Base-by-base conservation (phyloP, 202 grass and related monocot species). In the Schoenoplectus tabernaemontani region DNA sequence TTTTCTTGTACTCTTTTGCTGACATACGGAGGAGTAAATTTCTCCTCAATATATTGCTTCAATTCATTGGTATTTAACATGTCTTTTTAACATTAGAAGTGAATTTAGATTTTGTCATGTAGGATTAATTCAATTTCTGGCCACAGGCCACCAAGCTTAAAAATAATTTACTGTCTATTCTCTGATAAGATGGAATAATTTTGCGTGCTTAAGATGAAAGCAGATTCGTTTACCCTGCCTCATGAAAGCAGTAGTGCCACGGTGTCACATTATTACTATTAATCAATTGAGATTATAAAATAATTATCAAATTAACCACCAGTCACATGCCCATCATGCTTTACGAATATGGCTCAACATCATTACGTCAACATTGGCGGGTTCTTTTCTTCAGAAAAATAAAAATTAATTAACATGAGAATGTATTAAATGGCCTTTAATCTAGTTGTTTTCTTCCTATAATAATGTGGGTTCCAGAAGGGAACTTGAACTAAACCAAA, bases 201-300 rank as follows among this genome's bases (percentile, higher is more conserved):
- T n/a, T n/a, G n/a, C n/a, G n/a, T n/a, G n/a, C n/a, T n/a, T n/a
- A n/a, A n/a, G n/a, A n/a, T n/a, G n/a, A n/a, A n/a, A n/a, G n/a
- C n/a, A n/a, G 5, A 34, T 71, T 57, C 15, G 33, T n/a, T 4
- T 34, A 19, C 3, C 39, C 12, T 77, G 16, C 16, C 6, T 5
- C 41, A 47, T 70, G 66, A 9, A 11, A 47, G 39, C 10, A 70
- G 11, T 47, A 15, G 41, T 70, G 20, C 66, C 66, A 70, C 8
- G 66, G 41, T 70, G 66, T 70, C 36, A 41, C n/a, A n/a, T n/a
- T n/a, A n/a, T 69, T 69, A 46, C 5, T 13, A 70, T 46, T 70
- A 19, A 6, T 70, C 28, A 59, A 59, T 26, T 59, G 57, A 59
- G 57, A 46, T 28, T 48, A 28, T 23, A 48, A 4, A 30, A 48